phyloP scores from a whole-genome alignment of 176 grass and related monocot genomes.

The Avena atlantica region DNA sequence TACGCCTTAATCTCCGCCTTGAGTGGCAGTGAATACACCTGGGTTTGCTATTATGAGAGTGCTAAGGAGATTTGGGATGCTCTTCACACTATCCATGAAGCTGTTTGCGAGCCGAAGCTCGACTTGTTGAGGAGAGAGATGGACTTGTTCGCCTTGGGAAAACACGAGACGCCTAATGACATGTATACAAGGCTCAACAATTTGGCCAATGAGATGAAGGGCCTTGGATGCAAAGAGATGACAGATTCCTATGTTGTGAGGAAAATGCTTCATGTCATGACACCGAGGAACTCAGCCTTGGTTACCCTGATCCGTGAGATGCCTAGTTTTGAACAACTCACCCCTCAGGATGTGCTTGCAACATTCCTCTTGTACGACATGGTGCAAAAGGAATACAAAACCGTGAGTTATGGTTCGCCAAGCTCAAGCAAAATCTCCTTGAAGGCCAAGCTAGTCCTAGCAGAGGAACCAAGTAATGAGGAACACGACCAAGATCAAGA shows the following conservation, averaged over 20 bases:
- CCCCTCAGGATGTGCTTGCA: background rate
- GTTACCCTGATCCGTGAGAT: background rate
- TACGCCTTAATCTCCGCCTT: background rate
- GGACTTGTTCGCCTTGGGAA: background rate
- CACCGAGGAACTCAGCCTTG: background rate
- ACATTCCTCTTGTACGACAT: background rate
- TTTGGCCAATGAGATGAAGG: slow-evolving; percentile 1
- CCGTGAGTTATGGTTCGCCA: background rate
- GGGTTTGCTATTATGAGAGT: background rate
- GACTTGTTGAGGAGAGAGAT: background rate
- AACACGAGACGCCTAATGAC: background rate
- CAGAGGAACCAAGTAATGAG: background rate
- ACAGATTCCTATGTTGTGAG: background rate
- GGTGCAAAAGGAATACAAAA: background rate
- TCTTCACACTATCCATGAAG: background rate
- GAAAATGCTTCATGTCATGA: background rate
- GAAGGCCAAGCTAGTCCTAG: background rate
- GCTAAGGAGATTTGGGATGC: background rate
- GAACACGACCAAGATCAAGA: background rate
- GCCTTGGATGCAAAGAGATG: slow-evolving; percentile 1
- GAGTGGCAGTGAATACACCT: background rate
- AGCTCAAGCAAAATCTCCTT: background rate
- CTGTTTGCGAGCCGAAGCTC: background rate
- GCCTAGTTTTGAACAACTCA: background rate
- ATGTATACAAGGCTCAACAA: background rate